Evolutionary conservation across 2,329 filamentous ascomycete species (phyloP), one percentile per base, ranked within the genome.

Genomic region (Nothomitra cinnamomea): DNA sequence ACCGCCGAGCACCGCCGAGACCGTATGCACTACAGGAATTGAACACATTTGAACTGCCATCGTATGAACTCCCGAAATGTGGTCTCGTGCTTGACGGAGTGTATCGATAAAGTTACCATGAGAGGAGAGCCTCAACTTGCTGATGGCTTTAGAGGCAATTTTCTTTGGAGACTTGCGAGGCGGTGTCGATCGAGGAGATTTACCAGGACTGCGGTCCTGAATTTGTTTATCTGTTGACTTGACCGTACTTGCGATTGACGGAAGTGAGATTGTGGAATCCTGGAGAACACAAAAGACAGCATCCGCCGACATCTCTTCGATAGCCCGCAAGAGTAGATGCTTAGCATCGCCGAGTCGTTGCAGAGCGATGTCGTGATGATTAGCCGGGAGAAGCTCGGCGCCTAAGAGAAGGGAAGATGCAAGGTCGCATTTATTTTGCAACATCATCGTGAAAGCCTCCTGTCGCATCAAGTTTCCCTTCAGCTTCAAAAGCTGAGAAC

Each of bases 241-340:
- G 65, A 62, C 22, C 70, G 69, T 38, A 17, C n/a, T 50, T 19
- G 61, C 61, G 21, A 90, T 72, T 0, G 86, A 81, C 1, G 89
- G 87, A 56, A 90, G 83, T 0, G 88, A 94, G 24, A 95, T 81
- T 0, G 88, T 95, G 0, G 92, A 95, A 61, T 98, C 92, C 47
- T 90, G 86, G 15, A 96, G 76, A 8, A 90, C 85, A 17, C 87
- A 94, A 65, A 90, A 94, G 2, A 92, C 83, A 2, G 89, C 82
- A 65, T 95, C 86, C 3, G 77, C 76, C 12, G 81, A 76, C 71
- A 95, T 85, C 61, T 83, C 76, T 48, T 83, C 78, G 60, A 84
- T 73, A 57, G 82, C 84, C 64, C 83, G 76, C 15, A 79, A 74
- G 56, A 87, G 72, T 43, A 85, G 75, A 47, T 83, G 79, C 53